Evolutionary conservation across 83 land plant genomes (phyloP).

Genomic region (Picea abies): DNA sequence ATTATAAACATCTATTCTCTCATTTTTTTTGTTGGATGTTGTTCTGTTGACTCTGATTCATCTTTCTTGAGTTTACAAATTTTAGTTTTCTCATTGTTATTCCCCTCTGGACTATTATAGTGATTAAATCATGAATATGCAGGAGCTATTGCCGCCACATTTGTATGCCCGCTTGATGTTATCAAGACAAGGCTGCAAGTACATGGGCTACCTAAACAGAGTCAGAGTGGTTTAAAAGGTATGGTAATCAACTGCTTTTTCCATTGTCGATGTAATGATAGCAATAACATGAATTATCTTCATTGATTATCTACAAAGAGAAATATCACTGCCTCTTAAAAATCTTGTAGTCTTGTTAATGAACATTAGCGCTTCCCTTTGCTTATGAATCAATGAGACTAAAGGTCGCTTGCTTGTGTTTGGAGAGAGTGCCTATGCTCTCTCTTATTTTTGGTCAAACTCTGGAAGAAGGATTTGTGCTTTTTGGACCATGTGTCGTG

Average conservation of each 20-base stretch:
- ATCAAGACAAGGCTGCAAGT: constrained; percentile 78
- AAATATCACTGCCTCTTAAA: background rate
- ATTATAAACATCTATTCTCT: background rate
- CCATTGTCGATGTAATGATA: background rate
- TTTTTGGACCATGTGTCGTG: background rate
- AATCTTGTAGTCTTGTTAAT: background rate
- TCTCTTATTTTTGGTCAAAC: background rate
- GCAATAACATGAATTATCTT: background rate
- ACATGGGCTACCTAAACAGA: constrained; percentile 49
- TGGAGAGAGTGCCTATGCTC: no score
- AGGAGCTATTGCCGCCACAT: constrained; percentile 67
- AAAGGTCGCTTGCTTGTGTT: background rate
- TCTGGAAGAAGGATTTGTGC: background rate
- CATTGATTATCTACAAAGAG: background rate
- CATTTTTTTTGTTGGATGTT: background rate
- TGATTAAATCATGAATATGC: constrained; percentile 6
- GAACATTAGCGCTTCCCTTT: background rate
- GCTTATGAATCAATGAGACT: background rate
- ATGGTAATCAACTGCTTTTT: background rate
- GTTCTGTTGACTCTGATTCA: background rate
- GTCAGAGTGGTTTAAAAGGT: constrained; percentile 40
- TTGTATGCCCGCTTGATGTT: constrained; percentile 77
- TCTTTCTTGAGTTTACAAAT: background rate
- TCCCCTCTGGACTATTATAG: background rate
- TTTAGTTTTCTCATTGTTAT: background rate